phyloP scores from a whole-genome alignment of 169 alveolate genomes.

The Babesia ovata region DNA sequence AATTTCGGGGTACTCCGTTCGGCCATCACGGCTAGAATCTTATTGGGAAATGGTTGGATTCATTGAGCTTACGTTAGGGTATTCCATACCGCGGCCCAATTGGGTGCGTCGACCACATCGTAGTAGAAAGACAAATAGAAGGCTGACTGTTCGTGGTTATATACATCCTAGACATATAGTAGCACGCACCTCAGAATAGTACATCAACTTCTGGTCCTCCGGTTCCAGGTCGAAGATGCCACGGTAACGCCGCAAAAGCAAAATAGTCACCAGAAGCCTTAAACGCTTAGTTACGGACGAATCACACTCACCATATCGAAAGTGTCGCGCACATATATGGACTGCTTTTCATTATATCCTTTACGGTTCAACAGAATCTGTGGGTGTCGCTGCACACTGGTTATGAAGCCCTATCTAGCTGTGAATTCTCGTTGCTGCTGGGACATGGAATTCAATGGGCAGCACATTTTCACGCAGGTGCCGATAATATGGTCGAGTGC shows the following conservation, averaged over 20 bases:
- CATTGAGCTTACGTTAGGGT: slow-evolving; percentile 22
- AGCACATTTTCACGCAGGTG: too few relatives aligned
- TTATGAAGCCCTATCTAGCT: too few relatives aligned
- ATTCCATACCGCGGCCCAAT: slow-evolving; percentile 15
- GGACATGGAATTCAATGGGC: too few relatives aligned
- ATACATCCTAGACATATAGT: not conserved
- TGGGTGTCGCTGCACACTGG: too few relatives aligned
- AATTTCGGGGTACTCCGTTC: slow-evolving; percentile 43
- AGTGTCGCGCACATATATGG: slow-evolving; percentile 1
- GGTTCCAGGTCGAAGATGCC: slow-evolving; percentile 52
- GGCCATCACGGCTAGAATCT: slow-evolving; percentile 11
- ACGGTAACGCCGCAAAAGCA: slow-evolving; percentile 43
- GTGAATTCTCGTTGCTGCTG: too few relatives aligned
- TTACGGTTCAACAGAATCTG: too few relatives aligned
- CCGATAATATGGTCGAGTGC: too few relatives aligned
- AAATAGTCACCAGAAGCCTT: slow-evolving; percentile 20
- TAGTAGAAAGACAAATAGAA: slow-evolving; percentile 59
- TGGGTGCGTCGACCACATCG: slow-evolving; percentile 45
- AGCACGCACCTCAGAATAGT: slow-evolving; percentile 51
- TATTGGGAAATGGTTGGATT: not conserved
- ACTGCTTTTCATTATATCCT: not conserved
- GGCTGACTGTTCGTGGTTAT: slow-evolving; percentile 25
- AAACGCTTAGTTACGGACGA: not conserved
- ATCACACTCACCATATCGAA: slow-evolving; percentile 20
- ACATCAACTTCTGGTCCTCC: slow-evolving; percentile 57